Evolutionary conservation across 2,329 filamentous ascomycete species (phyloP).

Genomic region (Apiospora phragmitis): DNA sequence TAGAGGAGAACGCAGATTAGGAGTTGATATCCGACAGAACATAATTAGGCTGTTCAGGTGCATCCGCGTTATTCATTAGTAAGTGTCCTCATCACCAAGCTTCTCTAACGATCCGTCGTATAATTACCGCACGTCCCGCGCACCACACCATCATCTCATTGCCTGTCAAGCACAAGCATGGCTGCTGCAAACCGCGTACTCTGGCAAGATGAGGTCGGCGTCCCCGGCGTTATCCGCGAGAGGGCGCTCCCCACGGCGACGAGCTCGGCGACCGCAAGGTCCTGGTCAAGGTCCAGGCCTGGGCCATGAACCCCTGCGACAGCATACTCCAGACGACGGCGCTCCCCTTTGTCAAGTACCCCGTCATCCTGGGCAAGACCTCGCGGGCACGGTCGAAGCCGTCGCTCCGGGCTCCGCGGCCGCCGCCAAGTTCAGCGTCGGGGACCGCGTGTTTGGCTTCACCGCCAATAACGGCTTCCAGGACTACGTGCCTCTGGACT

Average conservation of each 20-base stretch:
- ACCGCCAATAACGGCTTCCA: slow-evolving; percentile 27
- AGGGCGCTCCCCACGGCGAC: slow-evolving; percentile 14
- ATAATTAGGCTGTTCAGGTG: background rate
- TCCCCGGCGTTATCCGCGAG: slow-evolving; percentile 22
- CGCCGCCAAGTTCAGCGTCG: slow-evolving; percentile 25
- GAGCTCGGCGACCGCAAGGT: slow-evolving; percentile 31
- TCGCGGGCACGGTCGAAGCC: slow-evolving; percentile 32
- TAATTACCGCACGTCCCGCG: background rate
- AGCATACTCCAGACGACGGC: slow-evolving; percentile 24
- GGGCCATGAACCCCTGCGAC: slow-evolving; percentile 35
- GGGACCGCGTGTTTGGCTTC: slow-evolving; percentile 30
- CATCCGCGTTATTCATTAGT: too few species aligned
- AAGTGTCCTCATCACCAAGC: background rate
- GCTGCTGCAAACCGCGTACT: slow-evolving; percentile 26
- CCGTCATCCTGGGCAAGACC: slow-evolving; percentile 34
- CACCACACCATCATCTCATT: background rate
- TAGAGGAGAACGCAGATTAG: background rate
- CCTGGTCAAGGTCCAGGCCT: slow-evolving; percentile 30
- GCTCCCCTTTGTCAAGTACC: slow-evolving; percentile 24
- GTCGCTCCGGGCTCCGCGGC: slow-evolving; percentile 20
- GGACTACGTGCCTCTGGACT: slow-evolving; percentile 20
- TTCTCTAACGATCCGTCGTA: background rate
- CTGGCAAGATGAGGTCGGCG: slow-evolving; percentile 23
- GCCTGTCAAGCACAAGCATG: background rate
- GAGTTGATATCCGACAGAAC: background rate